Base-by-base conservation (phyloP, 805 yeast genomes). In the Yarrowia osloensis region DNA sequence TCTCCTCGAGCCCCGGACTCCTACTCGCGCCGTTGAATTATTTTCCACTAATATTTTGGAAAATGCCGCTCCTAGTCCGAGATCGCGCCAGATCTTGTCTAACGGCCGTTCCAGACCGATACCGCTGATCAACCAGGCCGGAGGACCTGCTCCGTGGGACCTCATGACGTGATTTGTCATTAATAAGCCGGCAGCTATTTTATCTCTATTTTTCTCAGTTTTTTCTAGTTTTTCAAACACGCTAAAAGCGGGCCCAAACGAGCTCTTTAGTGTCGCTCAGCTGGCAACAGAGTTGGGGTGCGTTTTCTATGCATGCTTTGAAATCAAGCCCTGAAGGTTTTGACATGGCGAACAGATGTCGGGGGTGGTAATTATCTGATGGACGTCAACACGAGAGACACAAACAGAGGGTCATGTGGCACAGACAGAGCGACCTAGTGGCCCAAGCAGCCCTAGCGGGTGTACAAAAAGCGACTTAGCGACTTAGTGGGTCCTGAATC, bases 261-360 rank as follows among this genome's bases (percentile, higher is more conserved):
- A 40, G 33, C 52, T n/a, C 15, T 26, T 26, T 26, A 26, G 21
- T 9, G 12, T 26, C 31, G 29, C 21, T 26, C 54, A 47, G n/a
- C n/a, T 13, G 29, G 6, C 12, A 17, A 19, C 40, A 13, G 33
- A 22, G 40, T 33, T 21, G 40, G 40, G n/a, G 22, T 57, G 63
- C 63, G 21, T 40, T 12, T 7, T 3, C 3, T n/a, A 37, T 39
- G 63, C 63, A 40, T 57, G 63, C 63, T 57, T 57, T 57, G 63
- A 57, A 57, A 57, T 57, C 63, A 57, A 37, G 15, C 24, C 21
- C 19, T 21, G 13, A 19, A 40, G 37, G 46, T 37, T 54, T 54
- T 26, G 52, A 28, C 52, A 17, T 28, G 21, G 35, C 21, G 52
- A n/a, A n/a, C 21, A 15, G n/a, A 7, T 15, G 4, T 6, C 12